Percentiles rank a stretch among this genome's conserved stretches.
phyloP scores from a whole-genome alignment of 495 filamentous ascomycete genomes.

The Penicillium turbatum region DNA sequence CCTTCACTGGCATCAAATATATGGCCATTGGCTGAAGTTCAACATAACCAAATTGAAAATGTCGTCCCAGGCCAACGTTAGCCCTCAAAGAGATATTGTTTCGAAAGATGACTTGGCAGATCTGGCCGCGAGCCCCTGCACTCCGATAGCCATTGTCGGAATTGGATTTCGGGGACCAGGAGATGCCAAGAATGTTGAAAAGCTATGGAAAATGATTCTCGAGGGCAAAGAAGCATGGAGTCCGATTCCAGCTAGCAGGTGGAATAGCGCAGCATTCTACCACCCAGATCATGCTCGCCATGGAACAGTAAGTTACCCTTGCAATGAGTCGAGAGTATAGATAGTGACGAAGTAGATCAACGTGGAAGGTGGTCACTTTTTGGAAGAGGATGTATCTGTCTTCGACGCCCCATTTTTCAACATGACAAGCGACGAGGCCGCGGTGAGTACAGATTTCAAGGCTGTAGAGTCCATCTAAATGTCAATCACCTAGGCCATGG shows the following conservation, averaged over 20 bases:
- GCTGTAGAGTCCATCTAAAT: background rate
- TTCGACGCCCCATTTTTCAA: constrained; percentile 61
- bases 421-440: constrained; percentile 52
- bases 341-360: constrained; percentile 19
- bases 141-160: constrained; percentile 60
- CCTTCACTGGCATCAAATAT: background rate
- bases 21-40: background rate
- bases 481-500: constrained; percentile 27
- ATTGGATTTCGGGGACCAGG: constrained; percentile 59
- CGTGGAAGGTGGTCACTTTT: constrained; percentile 36
- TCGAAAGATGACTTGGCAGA: constrained; percentile 7
- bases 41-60: background rate
- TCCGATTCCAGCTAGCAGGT: constrained; percentile 45
- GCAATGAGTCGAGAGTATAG: background rate
- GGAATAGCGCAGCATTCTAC: constrained; percentile 51
- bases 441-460: constrained; percentile 12
- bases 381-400: constrained; percentile 48
- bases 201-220: constrained; percentile 53
- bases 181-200: constrained; percentile 45
- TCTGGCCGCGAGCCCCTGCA: constrained; percentile 11
- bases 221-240: constrained; percentile 48
- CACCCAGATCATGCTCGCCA: constrained; percentile 45
- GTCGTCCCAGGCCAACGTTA: background rate
- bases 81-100: too few species aligned
- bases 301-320: constrained; percentile 17